Base-by-base conservation (phyloP, 164 flowering plant genomes). In the Magnolia sinica region DNA sequence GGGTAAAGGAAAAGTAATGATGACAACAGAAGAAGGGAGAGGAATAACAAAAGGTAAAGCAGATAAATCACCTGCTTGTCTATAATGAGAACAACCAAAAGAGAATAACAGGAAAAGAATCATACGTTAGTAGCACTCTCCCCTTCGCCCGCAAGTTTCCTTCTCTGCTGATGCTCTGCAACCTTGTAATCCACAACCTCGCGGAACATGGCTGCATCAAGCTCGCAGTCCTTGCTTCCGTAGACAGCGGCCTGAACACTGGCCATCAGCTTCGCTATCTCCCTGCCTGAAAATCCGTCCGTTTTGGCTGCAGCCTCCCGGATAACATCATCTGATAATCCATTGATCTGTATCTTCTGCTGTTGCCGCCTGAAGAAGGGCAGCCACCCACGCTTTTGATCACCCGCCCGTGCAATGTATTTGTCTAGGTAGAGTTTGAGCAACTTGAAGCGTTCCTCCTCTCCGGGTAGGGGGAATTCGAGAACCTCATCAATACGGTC, bases 201-300 rank as follows among this genome's bases (percentile, higher is more conserved):
- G 1, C 99, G 88, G 80, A 96, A 96, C 65, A 96, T 76, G 76
- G 65, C 84, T 0, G 97, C 76, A 68, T 96, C 98, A 22, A 96
- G 92, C 29, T 88, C 88, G 78, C 97, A 92, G 67, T 88, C 83
- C 74, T 88, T 89, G 75, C 95, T 93, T 20, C 99, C 99, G 77
- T 96, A 96, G 22, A 92, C 96, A 64, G 98, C 96, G n/a, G 99
- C 99, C 81, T 96, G 99, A 76, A 96, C 97, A 52, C 98, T 85
- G 0, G 98, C 99, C 98, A 94, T 91, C 73, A 96, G 77, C 77
- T 96, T 96, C 10, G 99, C 99, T 23, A 94, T 94, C 85, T 96
- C 99, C 69, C 99, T 91, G 10, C 99, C 98, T 0, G 99, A 96
- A 79, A 96, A 96, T 18, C 97, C 99, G 0, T 89, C 96, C 0